A percentile compares a stretch with the other conserved stretches of the same genome.
These are phyloP conservation scores for Lobosporangium transversale DNA, from an alignment of 192 early-diverging fungal species.

Conservation along the genomic window DNA sequence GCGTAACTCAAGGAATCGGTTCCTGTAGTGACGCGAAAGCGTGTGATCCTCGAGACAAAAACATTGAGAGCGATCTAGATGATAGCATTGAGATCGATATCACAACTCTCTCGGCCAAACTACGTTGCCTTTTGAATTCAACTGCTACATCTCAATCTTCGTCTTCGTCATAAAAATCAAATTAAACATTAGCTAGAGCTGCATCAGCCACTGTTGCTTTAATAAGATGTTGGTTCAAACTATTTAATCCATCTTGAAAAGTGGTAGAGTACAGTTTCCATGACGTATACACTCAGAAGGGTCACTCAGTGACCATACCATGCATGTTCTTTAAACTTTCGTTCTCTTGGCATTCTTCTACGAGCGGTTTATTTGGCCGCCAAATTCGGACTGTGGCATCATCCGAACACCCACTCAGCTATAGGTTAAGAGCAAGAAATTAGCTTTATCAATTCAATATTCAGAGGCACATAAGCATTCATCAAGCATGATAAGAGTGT, in stretches of 20 bases:
- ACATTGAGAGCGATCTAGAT: constrained; percentile 20
- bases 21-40: not conserved
- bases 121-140: constrained; percentile 24
- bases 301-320: constrained; percentile 32
- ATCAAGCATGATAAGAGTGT: not conserved
- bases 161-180: not conserved
- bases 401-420: constrained; percentile 83
- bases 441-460: not conserved
- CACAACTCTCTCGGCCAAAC: constrained; percentile 42
- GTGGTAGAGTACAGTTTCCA: too few species aligned
- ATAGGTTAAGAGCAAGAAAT: constrained; percentile 3
- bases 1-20: not conserved
- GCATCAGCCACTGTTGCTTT: too few species aligned
- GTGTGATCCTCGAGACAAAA: not conserved
- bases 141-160: not conserved
- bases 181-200: not conserved
- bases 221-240: too few species aligned
- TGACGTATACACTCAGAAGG: too few species aligned
- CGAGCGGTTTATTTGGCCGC: constrained; percentile 53
- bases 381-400: constrained; percentile 81
- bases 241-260: too few species aligned
- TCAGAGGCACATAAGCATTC: not conserved
- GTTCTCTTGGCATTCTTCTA: constrained; percentile 24
- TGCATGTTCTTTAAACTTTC: constrained; percentile 21
- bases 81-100: constrained; percentile 50